Conservation (phyloP, 192 early-diverging fungal genomes). For the Chytriomyces confervae region DNA sequence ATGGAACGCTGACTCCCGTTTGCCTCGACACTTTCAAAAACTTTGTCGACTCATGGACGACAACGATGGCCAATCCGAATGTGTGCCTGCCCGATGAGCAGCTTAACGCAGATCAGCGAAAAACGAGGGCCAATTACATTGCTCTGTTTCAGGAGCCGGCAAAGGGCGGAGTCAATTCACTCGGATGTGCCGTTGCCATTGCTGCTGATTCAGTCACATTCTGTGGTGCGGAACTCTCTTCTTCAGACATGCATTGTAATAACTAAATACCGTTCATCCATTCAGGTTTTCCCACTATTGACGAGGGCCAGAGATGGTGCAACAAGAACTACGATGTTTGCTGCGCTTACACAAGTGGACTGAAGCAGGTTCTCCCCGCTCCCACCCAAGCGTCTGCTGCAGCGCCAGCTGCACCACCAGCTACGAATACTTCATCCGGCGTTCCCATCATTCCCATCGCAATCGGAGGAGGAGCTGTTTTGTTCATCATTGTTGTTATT, state of each 20-base stretch:
- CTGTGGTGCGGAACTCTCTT: background rate
- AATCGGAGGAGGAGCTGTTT: conserved; percentile 1
- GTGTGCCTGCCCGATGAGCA: conserved; percentile 2
- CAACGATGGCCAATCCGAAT: conserved; percentile 5
- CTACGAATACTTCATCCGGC: background rate
- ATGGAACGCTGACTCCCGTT: background rate
- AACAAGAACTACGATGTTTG: conserved; percentile 21
- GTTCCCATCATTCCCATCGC: conserved; percentile 2
- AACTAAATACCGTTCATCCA: background rate
- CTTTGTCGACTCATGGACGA: conserved; percentile 15
- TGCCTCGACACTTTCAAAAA: background rate
- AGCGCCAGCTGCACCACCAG: background rate
- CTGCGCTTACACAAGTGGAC: conserved; percentile 21
- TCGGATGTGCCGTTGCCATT: conserved; percentile 16
- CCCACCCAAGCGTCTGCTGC: background rate
- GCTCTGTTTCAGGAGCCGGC: conserved; percentile 6
- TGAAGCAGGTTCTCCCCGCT: conserved; percentile 16
- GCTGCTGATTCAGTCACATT: conserved; percentile 1
- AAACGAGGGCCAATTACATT: background rate
- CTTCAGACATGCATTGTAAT: background rate
- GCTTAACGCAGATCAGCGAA: background rate
- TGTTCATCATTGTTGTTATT: conserved; percentile 1
- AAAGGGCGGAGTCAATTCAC: background rate
- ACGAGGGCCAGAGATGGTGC: conserved; percentile 11
- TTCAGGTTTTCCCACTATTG: conserved; percentile 11